These are phyloP conservation scores for Metroxylon sagu DNA, from an alignment of 176 grass and related monocot species.

Conservation along the genomic window DNA sequence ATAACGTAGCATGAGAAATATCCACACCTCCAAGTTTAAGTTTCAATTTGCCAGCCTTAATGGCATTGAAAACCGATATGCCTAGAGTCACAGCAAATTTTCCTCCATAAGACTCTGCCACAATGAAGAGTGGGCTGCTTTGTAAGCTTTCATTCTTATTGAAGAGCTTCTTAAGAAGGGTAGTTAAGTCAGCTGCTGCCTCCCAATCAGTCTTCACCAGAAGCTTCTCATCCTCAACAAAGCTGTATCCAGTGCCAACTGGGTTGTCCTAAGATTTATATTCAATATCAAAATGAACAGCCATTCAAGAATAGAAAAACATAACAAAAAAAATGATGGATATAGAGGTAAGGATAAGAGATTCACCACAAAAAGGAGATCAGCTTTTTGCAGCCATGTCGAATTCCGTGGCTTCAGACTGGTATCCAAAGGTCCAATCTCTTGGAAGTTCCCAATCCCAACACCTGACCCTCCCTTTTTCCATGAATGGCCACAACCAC, in stretches of 20 bases:
- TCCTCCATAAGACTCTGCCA: conserved; percentile 76
- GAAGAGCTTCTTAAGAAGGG: conserved; percentile 44
- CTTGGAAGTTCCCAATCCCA: conserved; percentile 64
- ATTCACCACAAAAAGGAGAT: conserved; percentile 76
- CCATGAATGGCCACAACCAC: background rate
- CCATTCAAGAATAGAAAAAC: background rate
- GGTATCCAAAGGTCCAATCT: conserved; percentile 57
- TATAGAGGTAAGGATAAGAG: background rate
- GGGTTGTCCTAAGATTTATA: conserved; percentile 67
- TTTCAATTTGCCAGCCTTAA: conserved; percentile 39
- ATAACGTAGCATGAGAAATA: no score
- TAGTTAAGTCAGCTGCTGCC: conserved; percentile 37
- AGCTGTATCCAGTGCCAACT: conserved; percentile 75
- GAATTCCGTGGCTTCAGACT: conserved; percentile 47
- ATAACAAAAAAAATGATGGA: conserved; percentile 1
- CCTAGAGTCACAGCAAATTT: conserved; percentile 65
- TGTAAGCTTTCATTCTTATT: conserved; percentile 21
- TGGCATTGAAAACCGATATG: conserved; percentile 34
- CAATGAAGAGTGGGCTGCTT: conserved; percentile 60
- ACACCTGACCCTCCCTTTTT: conserved; percentile 48
- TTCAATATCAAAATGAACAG: no score
- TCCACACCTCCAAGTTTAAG: conserved; percentile 53
- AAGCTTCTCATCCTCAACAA: conserved; percentile 48
- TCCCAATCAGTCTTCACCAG: conserved; percentile 55
- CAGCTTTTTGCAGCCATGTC: conserved; percentile 72